phyloP scores from a whole-genome alignment of 352 stramenopile species.

The Phytophthora sojae region DNA sequence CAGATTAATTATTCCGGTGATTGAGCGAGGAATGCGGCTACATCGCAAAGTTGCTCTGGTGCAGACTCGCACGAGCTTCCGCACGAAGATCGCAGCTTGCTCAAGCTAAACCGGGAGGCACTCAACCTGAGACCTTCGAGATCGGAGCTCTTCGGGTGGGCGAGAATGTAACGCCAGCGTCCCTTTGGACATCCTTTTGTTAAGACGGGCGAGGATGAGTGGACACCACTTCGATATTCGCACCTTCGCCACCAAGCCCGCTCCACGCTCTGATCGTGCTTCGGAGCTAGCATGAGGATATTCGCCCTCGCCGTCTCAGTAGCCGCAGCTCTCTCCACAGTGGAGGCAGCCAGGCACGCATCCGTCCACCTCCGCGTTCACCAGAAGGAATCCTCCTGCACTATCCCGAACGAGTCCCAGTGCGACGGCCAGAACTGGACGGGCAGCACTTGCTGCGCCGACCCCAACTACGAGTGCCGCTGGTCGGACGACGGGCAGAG shows the following conservation, averaged over 20 bases:
- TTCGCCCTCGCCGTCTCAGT: background rate
- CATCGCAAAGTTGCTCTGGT: too few relatives aligned
- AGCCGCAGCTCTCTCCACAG: background rate
- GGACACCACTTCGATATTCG: background rate
- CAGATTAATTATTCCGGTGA: too few relatives aligned
- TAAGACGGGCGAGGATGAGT: background rate
- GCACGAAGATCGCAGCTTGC: too few relatives aligned
- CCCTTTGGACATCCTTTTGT: background rate
- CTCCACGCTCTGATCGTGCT: background rate
- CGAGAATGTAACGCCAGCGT: background rate
- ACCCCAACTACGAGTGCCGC: conserved; percentile 44
- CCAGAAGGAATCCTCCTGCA: conserved; percentile 17
- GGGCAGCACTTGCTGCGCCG: conserved; percentile 38
- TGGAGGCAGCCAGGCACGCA: background rate
- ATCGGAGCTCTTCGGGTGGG: background rate
- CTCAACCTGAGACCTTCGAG: too few relatives aligned
- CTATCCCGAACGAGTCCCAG: conserved; percentile 42
- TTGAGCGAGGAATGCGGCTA: too few relatives aligned
- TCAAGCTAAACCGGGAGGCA: too few relatives aligned
- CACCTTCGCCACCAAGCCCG: background rate
- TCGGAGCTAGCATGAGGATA: background rate
- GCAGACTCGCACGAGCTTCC: too few relatives aligned
- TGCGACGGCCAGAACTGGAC: conserved; percentile 49
- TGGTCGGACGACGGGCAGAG: conserved; percentile 42
- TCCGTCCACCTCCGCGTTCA: background rate